These are phyloP conservation scores for Hyphopichia khmerensis DNA, from an alignment of 1,139 yeast species.

Conservation along the genomic window DNA sequence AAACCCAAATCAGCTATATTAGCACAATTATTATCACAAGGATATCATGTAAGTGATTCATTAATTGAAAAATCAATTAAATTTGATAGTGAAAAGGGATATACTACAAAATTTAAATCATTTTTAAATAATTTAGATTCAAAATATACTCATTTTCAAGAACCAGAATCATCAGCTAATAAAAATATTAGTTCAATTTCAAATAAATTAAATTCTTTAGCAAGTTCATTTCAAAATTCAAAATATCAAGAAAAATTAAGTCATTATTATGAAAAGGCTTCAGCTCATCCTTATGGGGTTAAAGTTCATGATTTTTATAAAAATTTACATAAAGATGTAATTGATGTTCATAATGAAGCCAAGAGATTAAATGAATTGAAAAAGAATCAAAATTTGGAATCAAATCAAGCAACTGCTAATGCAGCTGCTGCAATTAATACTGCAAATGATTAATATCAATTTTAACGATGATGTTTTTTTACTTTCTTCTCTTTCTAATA, in stretches of 20 bases:
- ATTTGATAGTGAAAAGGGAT: conserved; percentile 66
- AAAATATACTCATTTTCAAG: conserved; percentile 58
- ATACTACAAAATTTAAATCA: conserved; percentile 52
- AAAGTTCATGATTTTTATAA: conserved; percentile 48
- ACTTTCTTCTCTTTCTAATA: background rate
- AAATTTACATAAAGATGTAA: conserved; percentile 53
- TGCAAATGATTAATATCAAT: conserved; percentile 4
- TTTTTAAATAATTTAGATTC: conserved; percentile 56
- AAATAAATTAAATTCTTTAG: conserved; percentile 40
- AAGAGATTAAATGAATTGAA: conserved; percentile 63
- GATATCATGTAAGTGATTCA: conserved; percentile 65
- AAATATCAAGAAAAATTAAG: conserved; percentile 22
- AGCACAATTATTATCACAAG: conserved; percentile 74
- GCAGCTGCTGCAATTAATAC: conserved; percentile 13
- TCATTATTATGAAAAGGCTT: conserved; percentile 37
- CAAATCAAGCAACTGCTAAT: conserved; percentile 8
- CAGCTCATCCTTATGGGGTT: conserved; percentile 34
- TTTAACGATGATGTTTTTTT: background rate
- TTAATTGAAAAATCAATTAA: conserved; percentile 59
- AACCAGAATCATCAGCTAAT: conserved; percentile 33
- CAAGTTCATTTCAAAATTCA: conserved; percentile 2
- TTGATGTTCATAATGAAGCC: conserved; percentile 72
- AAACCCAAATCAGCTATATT: conserved; percentile 75
- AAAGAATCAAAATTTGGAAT: conserved; percentile 23
- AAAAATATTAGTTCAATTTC: conserved; percentile 15